Evolutionary conservation across 306 rosid species (phyloP).

Genomic region (Lathyrus aphaca): DNA sequence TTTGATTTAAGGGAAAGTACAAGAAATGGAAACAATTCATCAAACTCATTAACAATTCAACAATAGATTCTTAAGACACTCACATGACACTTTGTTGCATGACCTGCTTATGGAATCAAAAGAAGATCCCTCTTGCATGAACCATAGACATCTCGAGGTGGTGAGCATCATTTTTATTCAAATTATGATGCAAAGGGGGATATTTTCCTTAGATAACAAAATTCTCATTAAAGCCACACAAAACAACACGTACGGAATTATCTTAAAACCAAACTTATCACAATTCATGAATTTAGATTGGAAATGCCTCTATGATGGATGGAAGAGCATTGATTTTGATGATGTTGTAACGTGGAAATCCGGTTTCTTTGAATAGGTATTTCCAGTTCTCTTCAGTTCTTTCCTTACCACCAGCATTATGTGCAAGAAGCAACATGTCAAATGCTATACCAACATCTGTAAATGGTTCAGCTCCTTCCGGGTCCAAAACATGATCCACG

Average conservation of each 20-base stretch:
- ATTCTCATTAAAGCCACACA: slow-evolving; percentile 9
- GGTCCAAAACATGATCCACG: slow-evolving; percentile 48
- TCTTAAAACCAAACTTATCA: neutral
- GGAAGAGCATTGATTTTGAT: slow-evolving; percentile 53
- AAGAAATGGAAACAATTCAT: neutral
- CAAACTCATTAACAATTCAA: slow-evolving; percentile 15
- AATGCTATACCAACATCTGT: slow-evolving; percentile 47
- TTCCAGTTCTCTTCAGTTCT: slow-evolving; percentile 66
- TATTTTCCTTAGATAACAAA: neutral
- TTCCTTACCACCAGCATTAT: slow-evolving; percentile 52
- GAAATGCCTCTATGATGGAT: slow-evolving; percentile 53
- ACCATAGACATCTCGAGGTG: slow-evolving; percentile 4
- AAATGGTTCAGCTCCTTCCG: slow-evolving; percentile 48
- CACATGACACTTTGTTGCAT: neutral
- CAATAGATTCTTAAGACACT: slow-evolving; percentile 19
- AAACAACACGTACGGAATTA: neutral
- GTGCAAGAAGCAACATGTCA: slow-evolving; percentile 60
- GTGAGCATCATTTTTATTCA: slow-evolving; percentile 34
- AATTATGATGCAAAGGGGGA: neutral
- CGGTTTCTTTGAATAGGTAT: slow-evolving; percentile 49
- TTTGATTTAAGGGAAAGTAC: too few species aligned
- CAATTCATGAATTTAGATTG: slow-evolving; percentile 15
- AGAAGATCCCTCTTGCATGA: neutral
- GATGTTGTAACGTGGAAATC: slow-evolving; percentile 55
- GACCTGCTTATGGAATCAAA: neutral